Base-by-base conservation (phyloP, 345 rosid species). In the Bruguiera parviflora region DNA sequence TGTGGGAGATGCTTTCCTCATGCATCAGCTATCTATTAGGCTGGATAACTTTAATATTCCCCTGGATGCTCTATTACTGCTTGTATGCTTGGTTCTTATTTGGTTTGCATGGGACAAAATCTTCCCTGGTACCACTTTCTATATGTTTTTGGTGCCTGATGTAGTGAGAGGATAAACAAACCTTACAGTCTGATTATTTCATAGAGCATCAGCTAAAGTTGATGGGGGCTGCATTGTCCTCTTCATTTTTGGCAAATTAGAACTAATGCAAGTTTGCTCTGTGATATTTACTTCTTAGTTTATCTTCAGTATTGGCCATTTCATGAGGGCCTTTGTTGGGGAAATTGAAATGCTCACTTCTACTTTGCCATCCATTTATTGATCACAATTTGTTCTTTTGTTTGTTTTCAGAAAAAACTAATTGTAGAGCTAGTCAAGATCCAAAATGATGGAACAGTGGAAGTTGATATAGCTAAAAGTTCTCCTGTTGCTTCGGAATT, bases 391-490 rank as follows among this genome's bases (percentile, higher is more conserved):
- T 61, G 43, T 69, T 67, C 66, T 20, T 53, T 5, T 55, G 27
- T 52, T 68, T 68, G 19, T 67, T 56, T 72, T 70, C 88, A 95
- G 99, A 83, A 87, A 73, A 88, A 90, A 72, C 86, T 95, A 58
- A 86, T 90, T 75, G 87, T 88, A 64, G 89, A 95, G 80, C 84
- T 95, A 59, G 91, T 95, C 71, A 88, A 82, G 77, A 88, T 90
- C 75, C 97, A 95, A 86, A 90, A 86, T 65, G 96, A 95, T 43
- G 99, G 99, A 70, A 95, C 96, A 0, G 97, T 95, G 64, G 96
- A 87, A 81, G 97, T 95, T 73, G 96, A 92, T 76, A 77, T 95
- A 56, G 80, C 76, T 66, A 87, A 81, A 63, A 87, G 77, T 71
- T 70, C 82, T 2, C 85, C 92, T 52, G 96, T 87, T 64, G 89